Percentiles rank a stretch among this genome's conserved stretches.
phyloP scores from a whole-genome alignment of 345 rosid species.

The Capsella bursapastoris region DNA sequence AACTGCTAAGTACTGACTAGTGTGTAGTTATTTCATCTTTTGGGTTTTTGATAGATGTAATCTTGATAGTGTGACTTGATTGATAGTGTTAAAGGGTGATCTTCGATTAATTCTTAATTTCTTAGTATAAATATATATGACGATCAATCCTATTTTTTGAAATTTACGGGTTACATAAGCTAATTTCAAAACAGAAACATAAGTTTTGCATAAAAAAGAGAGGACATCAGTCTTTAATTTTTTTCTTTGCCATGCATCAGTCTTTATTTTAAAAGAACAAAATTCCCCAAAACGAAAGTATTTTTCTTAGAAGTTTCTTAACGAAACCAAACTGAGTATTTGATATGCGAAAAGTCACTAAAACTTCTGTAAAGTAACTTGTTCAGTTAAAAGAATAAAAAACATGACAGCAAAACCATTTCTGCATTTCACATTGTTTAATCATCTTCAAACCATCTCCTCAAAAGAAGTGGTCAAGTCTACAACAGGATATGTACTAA shows the following conservation, averaged over 20 bases:
- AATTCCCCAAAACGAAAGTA: neutral
- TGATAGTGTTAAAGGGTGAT: neutral
- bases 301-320: neutral
- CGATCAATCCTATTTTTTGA: neutral
- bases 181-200: neutral
- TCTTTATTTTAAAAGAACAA: neutral
- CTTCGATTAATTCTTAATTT: neutral
- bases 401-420: conserved; percentile 20
- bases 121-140: neutral
- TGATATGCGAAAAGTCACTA: conserved; percentile 28
- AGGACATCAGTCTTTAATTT: neutral
- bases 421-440: conserved; percentile 7
- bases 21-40: neutral
- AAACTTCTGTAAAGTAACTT: conserved; percentile 9
- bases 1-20: neutral
- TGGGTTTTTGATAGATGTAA: neutral
- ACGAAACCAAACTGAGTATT: conserved; percentile 22
- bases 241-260: neutral
- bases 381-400: conserved; percentile 21
- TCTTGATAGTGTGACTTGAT: neutral
- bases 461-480: conserved; percentile 9
- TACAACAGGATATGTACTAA: conserved; percentile 34
- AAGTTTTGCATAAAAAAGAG: neutral
- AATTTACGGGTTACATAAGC: no score
- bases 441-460: conserved; percentile 16